Conservation (phyloP, 495 filamentous ascomycete species). For the Aspergillus coremiiformis region DNA sequence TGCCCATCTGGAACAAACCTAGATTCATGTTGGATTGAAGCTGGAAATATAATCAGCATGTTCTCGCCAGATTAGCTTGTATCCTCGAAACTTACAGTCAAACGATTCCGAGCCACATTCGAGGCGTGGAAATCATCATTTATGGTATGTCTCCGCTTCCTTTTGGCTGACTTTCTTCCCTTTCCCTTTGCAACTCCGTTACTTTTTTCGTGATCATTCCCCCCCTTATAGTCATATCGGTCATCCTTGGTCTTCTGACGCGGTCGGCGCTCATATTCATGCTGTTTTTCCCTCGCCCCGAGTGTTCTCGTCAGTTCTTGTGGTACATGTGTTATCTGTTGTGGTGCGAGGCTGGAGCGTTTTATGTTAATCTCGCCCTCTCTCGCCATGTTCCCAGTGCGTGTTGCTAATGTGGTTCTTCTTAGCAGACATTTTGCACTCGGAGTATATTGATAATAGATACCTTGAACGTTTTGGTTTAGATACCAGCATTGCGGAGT, state of each 20-base stretch:
- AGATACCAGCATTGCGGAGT: background rate
- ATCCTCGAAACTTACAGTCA: slow-evolving; percentile 47
- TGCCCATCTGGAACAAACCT: slow-evolving; percentile 68
- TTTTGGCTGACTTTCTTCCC: slow-evolving; percentile 26
- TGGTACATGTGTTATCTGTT: background rate
- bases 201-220: slow-evolving; percentile 7
- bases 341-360: background rate
- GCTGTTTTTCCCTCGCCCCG: background rate
- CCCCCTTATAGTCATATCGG: slow-evolving; percentile 40
- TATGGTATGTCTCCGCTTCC: slow-evolving; percentile 39
- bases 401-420: background rate
- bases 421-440: background rate
- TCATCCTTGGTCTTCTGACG: slow-evolving; percentile 57
- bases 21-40: slow-evolving; percentile 36
- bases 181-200: slow-evolving; percentile 33
- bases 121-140: slow-evolving; percentile 57
- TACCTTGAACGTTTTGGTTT: background rate
- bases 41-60: slow-evolving; percentile 32
- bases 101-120: slow-evolving; percentile 53
- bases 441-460: background rate
- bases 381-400: background rate
- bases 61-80: background rate
- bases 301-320: background rate
- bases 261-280: slow-evolving; percentile 47
- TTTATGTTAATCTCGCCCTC: background rate